Base-by-base conservation (phyloP, 345 rosid genomes). In the Rhizophora mangle region DNA sequence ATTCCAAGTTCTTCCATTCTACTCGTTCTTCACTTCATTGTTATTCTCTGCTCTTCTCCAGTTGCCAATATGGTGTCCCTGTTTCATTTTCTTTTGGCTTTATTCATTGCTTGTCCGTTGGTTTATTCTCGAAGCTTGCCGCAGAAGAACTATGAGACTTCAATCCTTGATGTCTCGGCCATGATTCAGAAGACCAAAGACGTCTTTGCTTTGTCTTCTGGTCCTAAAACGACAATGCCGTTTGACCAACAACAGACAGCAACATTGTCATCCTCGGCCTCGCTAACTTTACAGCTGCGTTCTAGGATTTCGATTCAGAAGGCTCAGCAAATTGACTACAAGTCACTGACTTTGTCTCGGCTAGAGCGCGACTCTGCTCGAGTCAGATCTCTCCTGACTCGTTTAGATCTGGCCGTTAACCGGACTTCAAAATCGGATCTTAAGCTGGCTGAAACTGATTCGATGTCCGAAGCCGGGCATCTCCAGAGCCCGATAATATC, bases 321-420 rank as follows among this genome's bases (percentile, higher is more conserved):
- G 67, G n/a, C 72, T 43, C 54, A 71, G 29, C 87, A 85, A 21
- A 2, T 9, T 34, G 91, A 88, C 84, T 88, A 90, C 81, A 90
- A 73, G 39, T 85, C 96, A 13, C 78, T 90, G 58, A 82, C 86
- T 20, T 69, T 85, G 31, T 77, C 93, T 6, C 76, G 95, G 59
- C 91, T 90, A 59, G 62, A 64, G 71, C 95, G 96, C 1, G 98
- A 92, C 86, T 76, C 89, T 8, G 82, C 83, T 73, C 86, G 96
- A 64, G 93, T 86, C 65, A 80, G 63, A 51, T 86, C 89, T 7
- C 86, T 92, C 68, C 18, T 9, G 0, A 65, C 85, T 32, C 86
- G 88, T 20, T 31, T 87, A 68, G 85, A 87, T 83, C 88, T 85
- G 36, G 88, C 86, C 54, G 3, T 81, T 7, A 70, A 67, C 58